Evolutionary conservation across 176 grass and related monocot genomes (phyloP), one percentile per base, ranked within the genome.

Genomic region (Cymbopogon citratus): DNA sequence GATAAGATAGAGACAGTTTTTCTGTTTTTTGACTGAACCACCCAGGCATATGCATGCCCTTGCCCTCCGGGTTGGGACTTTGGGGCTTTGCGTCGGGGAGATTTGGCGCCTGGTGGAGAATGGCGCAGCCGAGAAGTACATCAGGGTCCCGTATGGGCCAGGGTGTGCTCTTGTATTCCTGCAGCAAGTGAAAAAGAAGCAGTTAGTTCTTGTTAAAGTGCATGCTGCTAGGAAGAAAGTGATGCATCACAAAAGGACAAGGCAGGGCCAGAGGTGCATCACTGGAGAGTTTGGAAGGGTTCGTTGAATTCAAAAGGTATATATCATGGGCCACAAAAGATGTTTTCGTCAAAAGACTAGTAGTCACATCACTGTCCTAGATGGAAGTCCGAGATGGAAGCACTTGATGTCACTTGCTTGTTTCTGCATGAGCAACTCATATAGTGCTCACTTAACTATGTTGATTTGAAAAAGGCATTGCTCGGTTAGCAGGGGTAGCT

Each of bases 1-100:
- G 87, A 80, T 88, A 80, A 84, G 81, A 88, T 84, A 61, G 75
- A 38, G 81, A 88, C 69, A 24, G 13, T 78, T 27, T 48, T 48
- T 45, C 2, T 13, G 6, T 16, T 68, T 68, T 79, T 79, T 88
- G 81, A 88, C 81, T 29, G 75, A 61, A 75, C 10, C 81, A 88
- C 81, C 73, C 38, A 23, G 2, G 7, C 69, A n/a, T n/a, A n/a
- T n/a, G n/a, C 31, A 8, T 71, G 12, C n/a, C 21, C 60, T 46
- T 34, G 14, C n/a, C n/a, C n/a, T n/a, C n/a, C n/a, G n/a, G 26
- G 1, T 33, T 49, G 24, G 18, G 24, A 27, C 59, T 26, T 23
- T 56, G 51, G n/a, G n/a, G n/a, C 51, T 2, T 56, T 56, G 51
- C 18, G 0, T 21, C 26, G n/a, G 59, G 7, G 48, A 79, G 73